phyloP scores from a whole-genome alignment of 805 yeast species.

The Pichia rugopelliculosa region DNA sequence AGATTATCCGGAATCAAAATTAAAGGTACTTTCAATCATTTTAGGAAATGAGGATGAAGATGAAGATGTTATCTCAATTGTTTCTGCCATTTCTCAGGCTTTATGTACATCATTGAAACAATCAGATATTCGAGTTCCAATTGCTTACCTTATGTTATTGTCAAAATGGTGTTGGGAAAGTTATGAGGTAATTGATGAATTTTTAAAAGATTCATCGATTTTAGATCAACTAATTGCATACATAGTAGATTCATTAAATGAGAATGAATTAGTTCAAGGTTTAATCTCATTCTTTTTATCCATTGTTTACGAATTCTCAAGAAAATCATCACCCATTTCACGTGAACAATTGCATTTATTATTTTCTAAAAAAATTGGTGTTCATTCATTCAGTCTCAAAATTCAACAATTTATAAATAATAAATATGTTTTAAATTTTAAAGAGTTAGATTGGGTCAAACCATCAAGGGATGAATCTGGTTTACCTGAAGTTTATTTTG shows the following conservation, averaged over 20 bases:
- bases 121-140: conserved; percentile 64
- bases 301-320: conserved; percentile 67
- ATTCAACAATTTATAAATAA: conserved; percentile 66
- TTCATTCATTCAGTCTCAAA: conserved; percentile 68
- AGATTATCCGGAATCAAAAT: conserved; percentile 43
- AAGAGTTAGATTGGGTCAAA: conserved; percentile 40
- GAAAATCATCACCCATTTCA: conserved; percentile 51
- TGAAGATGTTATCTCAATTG: conserved; percentile 59
- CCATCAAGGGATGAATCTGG: conserved; percentile 73
- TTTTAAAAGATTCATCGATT: conserved; percentile 60
- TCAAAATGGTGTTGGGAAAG: conserved; percentile 76
- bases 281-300: conserved; percentile 68
- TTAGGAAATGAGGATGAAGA: conserved; percentile 54
- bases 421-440: conserved; percentile 47
- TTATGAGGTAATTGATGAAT: conserved; percentile 63
- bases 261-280: conserved; percentile 50
- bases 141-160: conserved; percentile 71
- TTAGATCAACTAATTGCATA: conserved; percentile 62
- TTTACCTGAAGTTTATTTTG: conserved; percentile 75
- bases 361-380: conserved; percentile 67
- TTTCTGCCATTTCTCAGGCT: conserved; percentile 74
- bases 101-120: conserved; percentile 55
- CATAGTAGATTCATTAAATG: conserved; percentile 38
- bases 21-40: conserved; percentile 39
- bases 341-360: conserved; percentile 55